Base-by-base conservation (phyloP, 176 grass and related monocot species). In the Oropetium thomaeum region DNA sequence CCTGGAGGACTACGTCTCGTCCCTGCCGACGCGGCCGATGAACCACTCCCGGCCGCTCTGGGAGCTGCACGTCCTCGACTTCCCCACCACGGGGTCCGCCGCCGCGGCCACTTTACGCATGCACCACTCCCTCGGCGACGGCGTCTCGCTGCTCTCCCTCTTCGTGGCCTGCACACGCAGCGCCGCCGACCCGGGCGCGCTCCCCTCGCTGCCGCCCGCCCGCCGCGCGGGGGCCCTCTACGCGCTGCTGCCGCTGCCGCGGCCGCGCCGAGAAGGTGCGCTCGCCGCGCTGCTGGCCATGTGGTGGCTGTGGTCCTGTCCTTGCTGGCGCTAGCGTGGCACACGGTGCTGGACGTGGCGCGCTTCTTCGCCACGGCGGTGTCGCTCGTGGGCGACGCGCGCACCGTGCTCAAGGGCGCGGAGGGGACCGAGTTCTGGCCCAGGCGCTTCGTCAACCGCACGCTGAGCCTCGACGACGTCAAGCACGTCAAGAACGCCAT, bases 71-170 rank as follows among this genome's bases (percentile, higher is more conserved):
- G 23, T 93, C 70, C 88, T 97, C 86, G 83, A 89, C 83, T 69
- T 93, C 59, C 85, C 85, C 61, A 93, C 93, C 69, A 61, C 87
- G 29, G 90, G 89, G 33, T 81, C 88, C 32, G 55, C 68, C 37
- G 85, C 94, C 37, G 73, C 85, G 12, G 8, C 63, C 8, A 77
- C 83, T 12, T 76, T 97, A 71, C 90, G 88, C 67, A 25, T 85
- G 65, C 90, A 97, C 80, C 93, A 93, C 74, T 97, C 93, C 47
- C 61, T 93, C 73, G 93, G 93, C 28, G 93, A 97, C 27, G 90
- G 93, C 44, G 82, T 81, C 83, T 97, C 93, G 29, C 81, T 97
- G 63, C 77, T 82, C 22, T 97, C 93, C 58, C 88, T 97, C 83
- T 76, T 93, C 75, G 93, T n/a, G n/a, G n/a, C 90, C 27, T 91